phyloP scores from a whole-genome alignment of 2,329 filamentous ascomycete genomes.

The Tolypocladium guangdongense region DNA sequence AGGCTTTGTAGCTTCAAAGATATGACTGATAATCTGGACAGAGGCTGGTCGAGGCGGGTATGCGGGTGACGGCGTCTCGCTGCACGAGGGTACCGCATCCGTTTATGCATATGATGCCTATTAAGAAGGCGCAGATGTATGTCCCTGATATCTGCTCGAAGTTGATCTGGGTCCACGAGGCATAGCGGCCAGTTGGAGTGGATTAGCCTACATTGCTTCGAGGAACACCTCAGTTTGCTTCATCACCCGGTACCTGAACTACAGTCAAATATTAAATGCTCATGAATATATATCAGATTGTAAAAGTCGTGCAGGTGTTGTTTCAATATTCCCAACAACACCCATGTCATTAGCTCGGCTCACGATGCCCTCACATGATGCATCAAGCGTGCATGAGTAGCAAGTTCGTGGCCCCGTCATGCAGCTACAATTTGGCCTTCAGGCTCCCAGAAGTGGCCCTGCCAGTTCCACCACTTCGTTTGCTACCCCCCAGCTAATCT shows the following conservation, averaged over 20 bases:
- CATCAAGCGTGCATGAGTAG: too few relatives aligned
- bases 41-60: constrained; percentile 1
- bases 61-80: background rate
- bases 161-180: background rate
- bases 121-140: constrained; percentile 4
- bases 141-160: constrained; percentile 2
- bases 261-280: too few relatives aligned
- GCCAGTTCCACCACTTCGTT: constrained; percentile 28
- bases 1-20: too few relatives aligned
- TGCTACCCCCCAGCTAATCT: constrained; percentile 48
- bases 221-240: background rate
- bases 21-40: background rate
- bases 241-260: background rate
- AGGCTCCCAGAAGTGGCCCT: background rate
- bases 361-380: too few relatives aligned
- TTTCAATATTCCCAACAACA: background rate
- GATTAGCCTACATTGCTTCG: background rate
- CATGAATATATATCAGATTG: background rate
- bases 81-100: constrained; percentile 3
- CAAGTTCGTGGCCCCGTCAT: background rate
- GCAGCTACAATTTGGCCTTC: background rate
- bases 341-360: too few relatives aligned
- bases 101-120: constrained; percentile 1
- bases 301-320: background rate
- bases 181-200: background rate